Conservation (phyloP, 106 monocot species). For the Dioscorea zingiberensis region DNA sequence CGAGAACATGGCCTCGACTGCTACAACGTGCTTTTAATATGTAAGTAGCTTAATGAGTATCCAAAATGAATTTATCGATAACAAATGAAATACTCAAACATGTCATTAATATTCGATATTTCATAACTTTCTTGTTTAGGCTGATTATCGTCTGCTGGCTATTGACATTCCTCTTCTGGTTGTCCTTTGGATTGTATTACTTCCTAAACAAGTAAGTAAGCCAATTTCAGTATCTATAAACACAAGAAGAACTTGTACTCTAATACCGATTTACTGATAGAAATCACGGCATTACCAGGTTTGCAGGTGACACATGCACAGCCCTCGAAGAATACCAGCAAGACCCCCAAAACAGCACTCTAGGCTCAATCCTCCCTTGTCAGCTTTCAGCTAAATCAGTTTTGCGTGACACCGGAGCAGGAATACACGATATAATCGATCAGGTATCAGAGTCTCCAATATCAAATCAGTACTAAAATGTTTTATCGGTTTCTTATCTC, state of each 20-base stretch:
- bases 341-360: slow-evolving; percentile 59
- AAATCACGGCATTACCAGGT: slow-evolving; percentile 36
- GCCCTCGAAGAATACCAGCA: slow-evolving; percentile 67
- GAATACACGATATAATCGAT: slow-evolving; percentile 49
- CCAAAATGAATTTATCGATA: no score
- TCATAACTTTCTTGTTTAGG: no score
- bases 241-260: no score
- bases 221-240: no score
- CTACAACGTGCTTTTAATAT: slow-evolving; percentile 9
- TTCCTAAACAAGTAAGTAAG: slow-evolving; percentile 77
- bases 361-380: slow-evolving; percentile 74
- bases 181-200: slow-evolving; percentile 73
- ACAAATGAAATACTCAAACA: no score
- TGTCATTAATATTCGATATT: no score
- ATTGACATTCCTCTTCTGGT: slow-evolving; percentile 66
- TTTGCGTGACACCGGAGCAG: slow-evolving; percentile 42
- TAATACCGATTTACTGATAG: no score
- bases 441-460: slow-evolving; percentile 58
- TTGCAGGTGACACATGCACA: slow-evolving; percentile 69
- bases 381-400: slow-evolving; percentile 24
- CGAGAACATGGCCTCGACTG: slow-evolving; percentile 34
- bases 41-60: no score
- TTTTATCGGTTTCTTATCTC: no score
- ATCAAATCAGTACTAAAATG: no score
- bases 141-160: slow-evolving; percentile 67